Evolutionary conservation across 768 basidiomycete species (phyloP).

Genomic region (Mycena kentingensis): DNA sequence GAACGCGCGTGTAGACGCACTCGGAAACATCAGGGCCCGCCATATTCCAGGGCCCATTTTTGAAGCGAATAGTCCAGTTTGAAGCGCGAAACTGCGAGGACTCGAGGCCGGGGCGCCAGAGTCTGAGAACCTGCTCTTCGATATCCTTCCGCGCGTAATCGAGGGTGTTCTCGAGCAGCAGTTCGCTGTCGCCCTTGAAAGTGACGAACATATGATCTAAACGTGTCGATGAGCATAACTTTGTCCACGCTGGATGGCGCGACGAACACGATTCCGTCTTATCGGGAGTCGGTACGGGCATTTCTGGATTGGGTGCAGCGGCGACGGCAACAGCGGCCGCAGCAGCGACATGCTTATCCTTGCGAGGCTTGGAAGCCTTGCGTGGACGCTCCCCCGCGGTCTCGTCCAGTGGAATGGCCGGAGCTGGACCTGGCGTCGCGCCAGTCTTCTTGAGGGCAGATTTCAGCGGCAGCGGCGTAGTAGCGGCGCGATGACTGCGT

Average conservation of each 20-base stretch:
- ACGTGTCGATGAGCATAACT: conserved; percentile 10
- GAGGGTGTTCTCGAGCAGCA: conserved; percentile 57
- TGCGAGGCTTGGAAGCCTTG: conserved; percentile 42
- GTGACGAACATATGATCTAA: conserved; percentile 75
- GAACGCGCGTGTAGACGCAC: conserved; percentile 38
- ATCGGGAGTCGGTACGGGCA: conserved; percentile 20
- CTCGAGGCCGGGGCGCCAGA: conserved; percentile 71
- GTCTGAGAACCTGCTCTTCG: conserved; percentile 52
- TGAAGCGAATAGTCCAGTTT: conserved; percentile 64
- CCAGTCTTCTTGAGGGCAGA: conserved; percentile 58
- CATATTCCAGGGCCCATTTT: conserved; percentile 68
- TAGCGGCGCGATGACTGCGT: conserved; percentile 25
- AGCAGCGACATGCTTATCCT: conserved; percentile 26
- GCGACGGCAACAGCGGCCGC: conserved; percentile 26
- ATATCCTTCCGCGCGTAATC: conserved; percentile 59
- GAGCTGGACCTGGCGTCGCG: conserved; percentile 18
- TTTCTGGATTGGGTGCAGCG: conserved; percentile 25
- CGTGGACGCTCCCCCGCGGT: conserved; percentile 39
- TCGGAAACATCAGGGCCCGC: conserved; percentile 52
- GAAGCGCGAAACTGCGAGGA: conserved; percentile 44
- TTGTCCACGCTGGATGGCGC: conserved; percentile 2
- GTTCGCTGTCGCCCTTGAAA: conserved; percentile 64
- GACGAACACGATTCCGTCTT: conserved; percentile 13
- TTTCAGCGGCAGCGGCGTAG: conserved; percentile 42
- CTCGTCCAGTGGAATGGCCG: conserved; percentile 22